phyloP scores from a whole-genome alignment of 805 yeast species.

The Zygotorulaspora sp. region DNA sequence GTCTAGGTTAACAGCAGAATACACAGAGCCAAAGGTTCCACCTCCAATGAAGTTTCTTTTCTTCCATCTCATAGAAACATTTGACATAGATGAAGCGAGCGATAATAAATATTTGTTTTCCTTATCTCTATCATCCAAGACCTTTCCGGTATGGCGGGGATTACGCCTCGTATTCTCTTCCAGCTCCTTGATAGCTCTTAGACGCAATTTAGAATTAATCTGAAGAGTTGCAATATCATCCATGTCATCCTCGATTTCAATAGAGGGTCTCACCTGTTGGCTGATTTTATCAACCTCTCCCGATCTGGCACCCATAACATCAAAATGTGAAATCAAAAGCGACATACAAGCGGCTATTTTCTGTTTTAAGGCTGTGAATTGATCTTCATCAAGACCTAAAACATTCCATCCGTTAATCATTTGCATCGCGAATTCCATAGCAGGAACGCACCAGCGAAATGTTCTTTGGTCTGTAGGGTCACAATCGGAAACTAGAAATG shows the following conservation, averaged over 20 bases:
- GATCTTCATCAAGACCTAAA: slow-evolving; percentile 69
- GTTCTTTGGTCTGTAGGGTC: slow-evolving; percentile 87
- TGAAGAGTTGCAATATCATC: slow-evolving; percentile 52
- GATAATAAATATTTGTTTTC: slow-evolving; percentile 84
- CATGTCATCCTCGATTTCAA: slow-evolving; percentile 40
- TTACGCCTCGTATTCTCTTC: slow-evolving; percentile 48
- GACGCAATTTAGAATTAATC: slow-evolving; percentile 61
- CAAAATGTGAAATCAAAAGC: slow-evolving; percentile 87
- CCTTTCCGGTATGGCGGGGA: slow-evolving; percentile 68
- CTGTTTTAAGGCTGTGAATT: slow-evolving; percentile 63
- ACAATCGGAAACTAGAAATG: slow-evolving; percentile 91
- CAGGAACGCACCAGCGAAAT: slow-evolving; percentile 93
- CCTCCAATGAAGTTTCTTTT: slow-evolving; percentile 92
- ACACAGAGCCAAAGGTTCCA: slow-evolving; percentile 93
- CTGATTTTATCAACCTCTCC: slow-evolving; percentile 47
- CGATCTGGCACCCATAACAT: slow-evolving; percentile 96
- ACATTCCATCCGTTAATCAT: slow-evolving; percentile 89
- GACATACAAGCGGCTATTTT: slow-evolving; percentile 96
- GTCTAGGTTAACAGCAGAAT: slow-evolving; percentile 85
- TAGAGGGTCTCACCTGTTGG: slow-evolving; percentile 33
- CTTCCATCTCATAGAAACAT: slow-evolving; percentile 94
- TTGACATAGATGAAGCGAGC: slow-evolving; percentile 82
- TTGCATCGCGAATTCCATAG: slow-evolving; percentile 93
- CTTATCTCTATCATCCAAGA: slow-evolving; percentile 78
- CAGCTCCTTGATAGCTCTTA: slow-evolving; percentile 58